Conservation (phyloP, 1,284 basidiomycete species). For the Thecaphora frezii region DNA sequence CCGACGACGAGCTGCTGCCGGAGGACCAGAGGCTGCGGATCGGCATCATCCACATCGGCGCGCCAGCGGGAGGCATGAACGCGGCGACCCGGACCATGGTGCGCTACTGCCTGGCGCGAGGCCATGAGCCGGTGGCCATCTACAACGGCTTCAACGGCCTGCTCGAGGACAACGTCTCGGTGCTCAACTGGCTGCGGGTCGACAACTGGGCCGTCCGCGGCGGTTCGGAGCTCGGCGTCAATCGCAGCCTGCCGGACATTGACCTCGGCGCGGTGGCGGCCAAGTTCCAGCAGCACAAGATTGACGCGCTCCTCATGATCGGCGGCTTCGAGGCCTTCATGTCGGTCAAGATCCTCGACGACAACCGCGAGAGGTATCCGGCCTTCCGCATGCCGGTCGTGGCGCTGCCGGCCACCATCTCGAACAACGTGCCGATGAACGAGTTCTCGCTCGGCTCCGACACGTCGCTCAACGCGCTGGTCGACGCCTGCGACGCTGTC, state of each 20-base stretch:
- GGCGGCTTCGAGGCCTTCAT: slow-evolving; percentile 95
- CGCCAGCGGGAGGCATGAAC: slow-evolving; percentile 98
- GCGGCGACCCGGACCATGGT: slow-evolving; percentile 92
- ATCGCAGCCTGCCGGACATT: slow-evolving; percentile 79
- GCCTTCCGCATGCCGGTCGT: slow-evolving; percentile 69
- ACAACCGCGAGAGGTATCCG: slow-evolving; percentile 78
- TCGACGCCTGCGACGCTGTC: slow-evolving; percentile 95
- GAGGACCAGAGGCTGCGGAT: slow-evolving; percentile 68
- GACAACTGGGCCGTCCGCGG: slow-evolving; percentile 95
- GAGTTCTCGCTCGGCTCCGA: slow-evolving; percentile 94
- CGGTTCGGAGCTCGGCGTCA: slow-evolving; percentile 97
- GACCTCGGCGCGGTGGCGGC: slow-evolving; percentile 80
- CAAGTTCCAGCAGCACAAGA: slow-evolving; percentile 81
- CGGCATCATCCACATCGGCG: slow-evolving; percentile 91
- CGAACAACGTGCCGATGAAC: slow-evolving; percentile 95
- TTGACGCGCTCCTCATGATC: slow-evolving; percentile 84
- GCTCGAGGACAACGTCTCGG: slow-evolving; percentile 81
- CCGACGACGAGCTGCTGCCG: slow-evolving; percentile 69
- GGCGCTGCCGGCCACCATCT: slow-evolving; percentile 75
- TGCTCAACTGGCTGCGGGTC: slow-evolving; percentile 93
- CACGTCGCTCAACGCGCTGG: slow-evolving; percentile 93
- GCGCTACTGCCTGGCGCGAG: slow-evolving; percentile 86
- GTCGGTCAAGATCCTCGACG: slow-evolving; percentile 75
- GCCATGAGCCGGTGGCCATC: slow-evolving; percentile 85
- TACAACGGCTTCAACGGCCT: slow-evolving; percentile 95